Percentiles rank a stretch among this genome's conserved stretches.
Evolutionary conservation across 768 basidiomycete genomes (phyloP).

Genomic region (Russula earlei): DNA sequence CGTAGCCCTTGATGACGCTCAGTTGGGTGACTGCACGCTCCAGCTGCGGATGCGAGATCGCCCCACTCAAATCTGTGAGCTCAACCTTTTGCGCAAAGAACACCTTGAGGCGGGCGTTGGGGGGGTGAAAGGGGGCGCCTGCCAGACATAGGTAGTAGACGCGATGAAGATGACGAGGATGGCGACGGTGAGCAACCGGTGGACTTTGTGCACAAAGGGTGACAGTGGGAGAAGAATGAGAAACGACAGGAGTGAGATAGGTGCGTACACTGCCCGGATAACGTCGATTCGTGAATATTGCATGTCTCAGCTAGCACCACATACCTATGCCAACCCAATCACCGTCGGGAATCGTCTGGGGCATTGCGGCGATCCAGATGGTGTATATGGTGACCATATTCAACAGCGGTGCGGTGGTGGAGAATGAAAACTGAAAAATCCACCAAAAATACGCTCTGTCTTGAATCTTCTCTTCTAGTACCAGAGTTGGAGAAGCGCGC

Average conservation of each 20-base stretch:
- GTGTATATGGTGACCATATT: conserved; percentile 41
- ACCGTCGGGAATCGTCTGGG: conserved; percentile 58
- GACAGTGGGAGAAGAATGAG: conserved; percentile 50
- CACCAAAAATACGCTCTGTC: conserved; percentile 38
- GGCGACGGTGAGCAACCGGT: conserved; percentile 29
- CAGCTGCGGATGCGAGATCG: conserved; percentile 10
- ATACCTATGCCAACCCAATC: conserved; percentile 40
- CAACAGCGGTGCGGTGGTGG: conserved; percentile 44
- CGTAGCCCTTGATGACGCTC: conserved; percentile 35
- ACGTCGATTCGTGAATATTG: neutral
- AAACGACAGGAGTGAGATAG: conserved; percentile 36
- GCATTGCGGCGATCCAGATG: conserved; percentile 32
- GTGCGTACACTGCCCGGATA: conserved; percentile 38
- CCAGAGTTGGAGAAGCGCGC: neutral
- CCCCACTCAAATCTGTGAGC: conserved; percentile 23
- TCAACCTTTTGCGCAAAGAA: conserved; percentile 59
- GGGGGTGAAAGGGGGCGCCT: conserved; percentile 52
- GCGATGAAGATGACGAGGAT: conserved; percentile 32
- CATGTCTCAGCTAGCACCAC: conserved; percentile 20
- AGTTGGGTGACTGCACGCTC: conserved; percentile 36
- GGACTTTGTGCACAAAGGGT: conserved; percentile 52
- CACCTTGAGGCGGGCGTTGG: conserved; percentile 52
- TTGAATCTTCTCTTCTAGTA: conserved; percentile 3
- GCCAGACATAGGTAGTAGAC: conserved; percentile 34
- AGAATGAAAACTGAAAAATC: conserved; percentile 48